phyloP scores from a whole-genome alignment of 179 eudicot species.

The Spinacia oleracea region DNA sequence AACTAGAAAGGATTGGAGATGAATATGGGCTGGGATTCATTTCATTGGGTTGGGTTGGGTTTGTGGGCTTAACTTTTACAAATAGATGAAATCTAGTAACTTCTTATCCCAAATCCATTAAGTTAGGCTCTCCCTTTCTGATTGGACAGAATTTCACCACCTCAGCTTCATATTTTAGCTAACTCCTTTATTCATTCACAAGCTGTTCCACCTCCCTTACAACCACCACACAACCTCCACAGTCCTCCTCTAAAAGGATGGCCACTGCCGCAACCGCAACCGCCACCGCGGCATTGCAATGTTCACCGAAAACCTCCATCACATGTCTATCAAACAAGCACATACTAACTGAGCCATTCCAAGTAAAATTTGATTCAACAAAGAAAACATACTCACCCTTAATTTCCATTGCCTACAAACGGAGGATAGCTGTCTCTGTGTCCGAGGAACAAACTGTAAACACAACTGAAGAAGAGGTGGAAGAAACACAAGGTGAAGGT shows the following conservation, averaged over 20 bases:
- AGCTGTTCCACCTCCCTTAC: not conserved
- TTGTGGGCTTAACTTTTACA: too few relatives aligned
- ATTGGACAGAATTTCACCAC: conserved; percentile 24
- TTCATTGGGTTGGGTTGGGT: too few relatives aligned
- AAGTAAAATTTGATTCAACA: not conserved
- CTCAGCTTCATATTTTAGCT: conserved; percentile 17
- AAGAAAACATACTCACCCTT: conserved; percentile 9
- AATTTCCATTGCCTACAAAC: conserved; percentile 19
- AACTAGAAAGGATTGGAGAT: too few relatives aligned
- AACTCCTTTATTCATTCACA: not conserved
- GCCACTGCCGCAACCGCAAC: conserved; percentile 41
- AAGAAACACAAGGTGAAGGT: conserved; percentile 12
- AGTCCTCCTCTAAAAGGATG: not conserved
- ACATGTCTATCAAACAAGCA: not conserved
- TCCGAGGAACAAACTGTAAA: conserved; percentile 42
- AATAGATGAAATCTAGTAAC: too few relatives aligned
- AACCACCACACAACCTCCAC: not conserved
- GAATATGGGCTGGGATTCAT: too few relatives aligned
- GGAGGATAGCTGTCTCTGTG: conserved; percentile 49
- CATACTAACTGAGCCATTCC: not conserved
- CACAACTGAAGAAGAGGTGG: conserved; percentile 18
- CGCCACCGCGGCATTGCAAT: conserved; percentile 24
- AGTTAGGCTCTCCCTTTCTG: not conserved
- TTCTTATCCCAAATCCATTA: conserved; percentile 30
- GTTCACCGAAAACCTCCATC: not conserved